Evolutionary conservation across 306 rosid species (phyloP).

Genomic region (Ammopiptanthus mongolicus): DNA sequence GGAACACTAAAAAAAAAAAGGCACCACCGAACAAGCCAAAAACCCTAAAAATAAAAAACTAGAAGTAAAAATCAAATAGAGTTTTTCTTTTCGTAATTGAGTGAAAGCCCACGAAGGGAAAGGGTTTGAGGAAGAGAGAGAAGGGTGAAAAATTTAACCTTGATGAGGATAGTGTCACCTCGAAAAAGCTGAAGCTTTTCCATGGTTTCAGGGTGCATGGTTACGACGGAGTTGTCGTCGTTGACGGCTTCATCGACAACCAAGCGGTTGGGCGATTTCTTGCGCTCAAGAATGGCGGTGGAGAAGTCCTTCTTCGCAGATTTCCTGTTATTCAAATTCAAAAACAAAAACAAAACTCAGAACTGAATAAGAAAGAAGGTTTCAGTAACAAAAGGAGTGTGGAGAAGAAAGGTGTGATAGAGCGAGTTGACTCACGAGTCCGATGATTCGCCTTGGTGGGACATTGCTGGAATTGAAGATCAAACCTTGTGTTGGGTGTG

Average conservation of each 20-base stretch:
- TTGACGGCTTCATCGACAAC: conserved; percentile 48
- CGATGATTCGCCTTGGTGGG: conserved; percentile 46
- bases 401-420: not conserved
- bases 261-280: conserved; percentile 50
- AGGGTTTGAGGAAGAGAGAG: not conserved
- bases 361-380: not conserved
- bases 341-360: not conserved
- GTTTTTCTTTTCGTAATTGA: not conserved
- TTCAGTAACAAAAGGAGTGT: not conserved
- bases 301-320: conserved; percentile 49
- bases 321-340: conserved; percentile 26
- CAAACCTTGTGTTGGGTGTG: not conserved
- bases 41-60: not conserved
- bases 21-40: no score
- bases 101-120: not conserved
- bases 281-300: conserved; percentile 55
- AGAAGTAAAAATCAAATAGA: no score
- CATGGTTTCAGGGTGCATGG: conserved; percentile 47
- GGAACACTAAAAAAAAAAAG: no score
- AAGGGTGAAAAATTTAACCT: conserved; percentile 18
- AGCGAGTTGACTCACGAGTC: conserved; percentile 39
- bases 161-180: conserved; percentile 53
- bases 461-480: conserved; percentile 27
- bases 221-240: conserved; percentile 52
- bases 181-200: conserved; percentile 51